Evolutionary conservation across 164 flowering plant species (phyloP), one percentile per base, ranked within the genome.

Genomic region (Cinnamomum chago): DNA sequence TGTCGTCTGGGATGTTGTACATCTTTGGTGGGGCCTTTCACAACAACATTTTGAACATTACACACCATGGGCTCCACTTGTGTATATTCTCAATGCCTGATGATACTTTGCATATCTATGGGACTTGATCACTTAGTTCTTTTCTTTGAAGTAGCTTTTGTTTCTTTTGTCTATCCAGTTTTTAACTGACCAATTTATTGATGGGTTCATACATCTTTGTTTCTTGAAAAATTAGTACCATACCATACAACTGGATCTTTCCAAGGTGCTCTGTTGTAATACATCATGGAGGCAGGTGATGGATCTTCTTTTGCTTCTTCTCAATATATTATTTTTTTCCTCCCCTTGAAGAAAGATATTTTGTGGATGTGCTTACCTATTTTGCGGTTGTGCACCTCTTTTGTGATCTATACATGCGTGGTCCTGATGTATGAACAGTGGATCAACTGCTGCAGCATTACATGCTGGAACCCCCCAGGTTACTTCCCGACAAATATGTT

Each of bases 201-300:
- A 47, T 72, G 27, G 72, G 70, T 73, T 82, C 72, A 76, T 14
- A 14, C 62, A 55, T 76, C 24, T 25, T 40, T 60, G 47, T 35
- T 51, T 70, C 73, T 78, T 67, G 71, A 50, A 73, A 23, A 73
- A 62, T 64, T 76, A 94, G 99, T 78, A 71, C 86, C 68, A 73
- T 95, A 14, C 92, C 97, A 25, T 95, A 93, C 83, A 83, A 73
- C n/a, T 93, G 93, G 96, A 83, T 95, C 62, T 90, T 95, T 78
- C 89, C 82, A 74, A 90, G 86, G 81, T 95, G 98, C 81, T 78
- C 80, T 2, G 91, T 86, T 76, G 94, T 84, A 60, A 78, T 93
- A 76, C 99, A 95, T 85, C 99, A 95, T 75, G 99, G 99, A 24
- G 99, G 99, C 69, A 94, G 98, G 98, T 94, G 70, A 52, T 73